phyloP scores from a whole-genome alignment of 495 filamentous ascomycete genomes.

The Platismatia glauca region DNA sequence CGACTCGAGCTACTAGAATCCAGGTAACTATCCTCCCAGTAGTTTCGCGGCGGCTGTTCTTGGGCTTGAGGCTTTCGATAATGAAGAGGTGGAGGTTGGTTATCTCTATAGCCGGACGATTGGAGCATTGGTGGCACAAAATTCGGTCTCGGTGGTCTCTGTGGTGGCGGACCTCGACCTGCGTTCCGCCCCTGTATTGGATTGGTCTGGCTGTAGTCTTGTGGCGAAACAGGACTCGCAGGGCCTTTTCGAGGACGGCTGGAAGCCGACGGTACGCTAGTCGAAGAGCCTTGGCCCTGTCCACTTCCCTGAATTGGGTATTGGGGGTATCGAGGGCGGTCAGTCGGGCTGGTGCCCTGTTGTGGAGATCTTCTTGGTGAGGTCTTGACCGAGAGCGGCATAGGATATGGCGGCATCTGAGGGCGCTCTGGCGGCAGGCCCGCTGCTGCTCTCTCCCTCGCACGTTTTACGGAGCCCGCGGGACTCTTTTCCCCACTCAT shows the following conservation, averaged over 20 bases:
- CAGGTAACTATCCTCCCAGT: slow-evolving; percentile 29
- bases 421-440: slow-evolving; percentile 34
- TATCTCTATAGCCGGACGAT: slow-evolving; percentile 39
- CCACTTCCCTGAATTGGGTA: slow-evolving; percentile 1
- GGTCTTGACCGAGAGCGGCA: slow-evolving; percentile 28
- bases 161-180: slow-evolving; percentile 51
- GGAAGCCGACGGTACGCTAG: neutral
- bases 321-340: slow-evolving; percentile 5
- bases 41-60: slow-evolving; percentile 24
- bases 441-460: slow-evolving; percentile 45
- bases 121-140: slow-evolving; percentile 44
- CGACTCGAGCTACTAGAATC: slow-evolving; percentile 32
- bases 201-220: slow-evolving; percentile 29
- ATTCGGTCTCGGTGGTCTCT: slow-evolving; percentile 58
- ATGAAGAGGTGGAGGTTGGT: slow-evolving; percentile 43
- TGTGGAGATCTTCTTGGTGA: slow-evolving; percentile 11
- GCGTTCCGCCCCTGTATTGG: slow-evolving; percentile 35
- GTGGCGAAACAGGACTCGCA: slow-evolving; percentile 28
- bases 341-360: slow-evolving; percentile 4
- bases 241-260: slow-evolving; percentile 30
- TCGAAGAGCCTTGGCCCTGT: neutral
- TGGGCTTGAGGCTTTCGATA: slow-evolving; percentile 35
- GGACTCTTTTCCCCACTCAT: slow-evolving; percentile 18
- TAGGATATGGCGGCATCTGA: slow-evolving; percentile 11
- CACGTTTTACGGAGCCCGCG: slow-evolving; percentile 39